Percentiles rank a stretch among this genome's conserved stretches.
Evolutionary conservation across 768 basidiomycete genomes (phyloP).

Genomic region (Calvatia gigantea): DNA sequence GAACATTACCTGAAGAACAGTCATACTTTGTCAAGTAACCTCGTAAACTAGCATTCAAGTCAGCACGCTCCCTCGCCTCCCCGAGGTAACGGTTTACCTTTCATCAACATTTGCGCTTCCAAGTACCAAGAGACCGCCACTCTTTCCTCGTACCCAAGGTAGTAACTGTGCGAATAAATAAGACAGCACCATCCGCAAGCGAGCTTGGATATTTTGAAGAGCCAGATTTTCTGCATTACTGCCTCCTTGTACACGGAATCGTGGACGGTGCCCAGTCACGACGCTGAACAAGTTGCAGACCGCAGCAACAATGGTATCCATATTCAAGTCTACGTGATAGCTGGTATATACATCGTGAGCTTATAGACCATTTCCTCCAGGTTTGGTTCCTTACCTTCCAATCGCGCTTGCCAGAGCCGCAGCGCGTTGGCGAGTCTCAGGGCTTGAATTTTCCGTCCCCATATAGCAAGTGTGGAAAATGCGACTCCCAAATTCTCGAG

Average conservation of each 20-base stretch:
- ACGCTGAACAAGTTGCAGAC: constrained; percentile 79
- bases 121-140: constrained; percentile 88
- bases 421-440: constrained; percentile 81
- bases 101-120: constrained; percentile 99
- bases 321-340: constrained; percentile 93
- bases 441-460: constrained; percentile 95
- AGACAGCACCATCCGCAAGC: constrained; percentile 90
- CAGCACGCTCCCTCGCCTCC: neutral
- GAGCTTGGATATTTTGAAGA: constrained; percentile 96
- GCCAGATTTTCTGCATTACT: constrained; percentile 88
- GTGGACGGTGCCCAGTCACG: constrained; percentile 61
- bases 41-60: constrained; percentile 58
- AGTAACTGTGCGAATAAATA: constrained; percentile 95
- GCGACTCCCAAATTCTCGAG: constrained; percentile 78
- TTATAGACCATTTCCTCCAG: neutral
- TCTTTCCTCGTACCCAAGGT: constrained; percentile 84
- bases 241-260: constrained; percentile 87
- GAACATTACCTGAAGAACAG: constrained; percentile 72
- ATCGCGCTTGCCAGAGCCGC: constrained; percentile 86
- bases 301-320: constrained; percentile 88
- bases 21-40: constrained; percentile 99
- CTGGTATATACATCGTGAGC: constrained; percentile 32
- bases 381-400: constrained; percentile 59
- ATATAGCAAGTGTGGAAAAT: constrained; percentile 99
- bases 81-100: constrained; percentile 54